phyloP scores from a whole-genome alignment of 2,329 filamentous ascomycete species.

The Botrytis galanthina region DNA sequence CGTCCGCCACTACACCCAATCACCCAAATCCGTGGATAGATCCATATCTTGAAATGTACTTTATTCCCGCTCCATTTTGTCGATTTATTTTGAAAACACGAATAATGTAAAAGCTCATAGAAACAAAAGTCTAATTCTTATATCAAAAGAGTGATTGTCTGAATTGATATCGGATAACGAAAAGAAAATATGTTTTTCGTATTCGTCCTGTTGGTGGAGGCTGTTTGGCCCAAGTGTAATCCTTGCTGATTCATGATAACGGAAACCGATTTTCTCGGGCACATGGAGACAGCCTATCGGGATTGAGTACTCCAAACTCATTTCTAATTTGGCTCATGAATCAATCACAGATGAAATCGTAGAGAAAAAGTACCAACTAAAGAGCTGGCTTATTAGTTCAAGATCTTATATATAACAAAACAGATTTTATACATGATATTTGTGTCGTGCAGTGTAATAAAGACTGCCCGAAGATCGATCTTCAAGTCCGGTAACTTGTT shows the following conservation, averaged over 20 bases:
- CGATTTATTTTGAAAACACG: not conserved
- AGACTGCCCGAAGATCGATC: not conserved
- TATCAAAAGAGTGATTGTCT: not conserved
- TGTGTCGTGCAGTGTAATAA: not conserved
- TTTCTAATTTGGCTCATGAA: not conserved
- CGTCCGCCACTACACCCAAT: slow-evolving; percentile 6
- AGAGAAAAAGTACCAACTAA: not conserved
- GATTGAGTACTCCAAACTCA: not conserved
- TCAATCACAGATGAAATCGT: not conserved
- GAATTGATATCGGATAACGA: not conserved
- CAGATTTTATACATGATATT: not conserved
- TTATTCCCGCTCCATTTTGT: not conserved
- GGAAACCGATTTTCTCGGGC: not conserved
- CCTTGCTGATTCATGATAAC: not conserved
- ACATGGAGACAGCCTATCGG: not conserved
- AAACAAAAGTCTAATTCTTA: not conserved
- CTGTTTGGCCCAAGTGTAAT: not conserved
- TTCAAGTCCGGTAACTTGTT: not conserved
- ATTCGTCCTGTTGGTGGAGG: not conserved
- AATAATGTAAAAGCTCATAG: not conserved
- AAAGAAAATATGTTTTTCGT: not conserved
- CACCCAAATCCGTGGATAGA: not conserved
- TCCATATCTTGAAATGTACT: not conserved
- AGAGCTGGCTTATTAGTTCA: not conserved
- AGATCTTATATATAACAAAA: not conserved